Evolutionary conservation across 2,329 filamentous ascomycete genomes (phyloP), one percentile per base, ranked within the genome.

Genomic region (Malbranchea cinnamomea): DNA sequence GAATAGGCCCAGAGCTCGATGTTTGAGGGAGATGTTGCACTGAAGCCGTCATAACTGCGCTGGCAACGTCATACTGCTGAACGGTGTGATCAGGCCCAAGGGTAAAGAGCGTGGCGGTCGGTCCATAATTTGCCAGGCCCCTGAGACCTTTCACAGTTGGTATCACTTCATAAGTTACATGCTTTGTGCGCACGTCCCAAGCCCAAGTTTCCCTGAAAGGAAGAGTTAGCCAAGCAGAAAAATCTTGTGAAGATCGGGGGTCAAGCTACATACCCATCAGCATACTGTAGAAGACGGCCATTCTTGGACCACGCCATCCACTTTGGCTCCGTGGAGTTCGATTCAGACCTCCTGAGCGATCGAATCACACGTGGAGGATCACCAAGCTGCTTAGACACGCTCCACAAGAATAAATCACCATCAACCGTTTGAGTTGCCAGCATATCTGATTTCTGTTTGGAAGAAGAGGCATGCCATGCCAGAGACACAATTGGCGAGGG

Each of bases 301-400:
- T 93, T 95, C 59, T 94, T 95, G 0, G 89, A 95, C 89, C 89
- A 98, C 12, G 75, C 79, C 65, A 94, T 85, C 89, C 89, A 98
- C 50, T 92, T 93, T 21, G 81, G 78, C 1, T 83, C 83, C 2
- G 72, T 59, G 19, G 72, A 61, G 41, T 69, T 74, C 40, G 74
- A 74, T 37, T 93, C 84, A 5, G 74, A 74, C 44, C 80, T 69
- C 52, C 82, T 87, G 28, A 98, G 60, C 16, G 91, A 76, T 38
- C 89, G 70, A 36, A 95, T 91, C 5, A 94, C 79, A 47, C 85
- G 87, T 20, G 85, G 85, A 11, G 77, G 67, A 42, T 93, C 79
- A 56, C 50, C 74, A 66, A 51, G 77, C 62, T 36, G 70, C 55
- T 95, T 98, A 12, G 87, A 74, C 31, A 98, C 79, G 48, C 89